Percentiles rank a stretch among this genome's conserved stretches.
phyloP scores from a whole-genome alignment of 768 basidiomycete species.

The Amanita inopinata region DNA sequence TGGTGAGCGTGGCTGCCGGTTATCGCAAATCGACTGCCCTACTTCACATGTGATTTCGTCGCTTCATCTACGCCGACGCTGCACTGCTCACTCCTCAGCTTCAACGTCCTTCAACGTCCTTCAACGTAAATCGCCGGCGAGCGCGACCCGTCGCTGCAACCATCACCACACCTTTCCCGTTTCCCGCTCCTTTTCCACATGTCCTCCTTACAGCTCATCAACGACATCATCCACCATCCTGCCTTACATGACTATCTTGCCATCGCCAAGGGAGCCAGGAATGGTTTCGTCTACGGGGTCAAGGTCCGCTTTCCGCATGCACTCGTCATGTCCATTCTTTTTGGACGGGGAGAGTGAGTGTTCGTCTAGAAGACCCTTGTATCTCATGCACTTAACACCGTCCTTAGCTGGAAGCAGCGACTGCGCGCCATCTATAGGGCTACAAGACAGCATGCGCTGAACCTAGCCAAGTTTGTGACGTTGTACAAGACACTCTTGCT shows the following conservation, averaged over 20 bases:
- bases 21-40: too few relatives aligned
- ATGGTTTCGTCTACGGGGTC: conserved; percentile 83
- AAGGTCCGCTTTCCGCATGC: conserved; percentile 95
- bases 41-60: too few relatives aligned
- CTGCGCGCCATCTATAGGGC: conserved; percentile 63
- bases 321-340: conserved; percentile 90
- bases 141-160: too few relatives aligned
- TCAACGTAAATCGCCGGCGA: neutral
- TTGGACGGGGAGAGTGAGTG: conserved; percentile 84
- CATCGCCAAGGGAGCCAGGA: conserved; percentile 89
- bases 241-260: conserved; percentile 84
- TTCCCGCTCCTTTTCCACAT: neutral
- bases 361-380: conserved; percentile 8
- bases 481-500: conserved; percentile 84
- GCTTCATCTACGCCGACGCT: too few relatives aligned
- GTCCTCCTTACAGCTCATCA: conserved; percentile 23
- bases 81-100: too few relatives aligned
- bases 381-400: conserved; percentile 9
- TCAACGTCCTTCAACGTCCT: too few relatives aligned
- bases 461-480: conserved; percentile 90
- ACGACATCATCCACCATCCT: conserved; percentile 54
- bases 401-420: conserved; percentile 60
- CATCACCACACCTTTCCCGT: too few relatives aligned
- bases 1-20: too few relatives aligned
- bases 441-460: conserved; percentile 84